Percentiles rank a stretch among this genome's conserved stretches.
These are phyloP conservation scores for Ceratocystis cacaofunesta DNA, from an alignment of 2,329 filamentous ascomycete species.

Conservation along the genomic window DNA sequence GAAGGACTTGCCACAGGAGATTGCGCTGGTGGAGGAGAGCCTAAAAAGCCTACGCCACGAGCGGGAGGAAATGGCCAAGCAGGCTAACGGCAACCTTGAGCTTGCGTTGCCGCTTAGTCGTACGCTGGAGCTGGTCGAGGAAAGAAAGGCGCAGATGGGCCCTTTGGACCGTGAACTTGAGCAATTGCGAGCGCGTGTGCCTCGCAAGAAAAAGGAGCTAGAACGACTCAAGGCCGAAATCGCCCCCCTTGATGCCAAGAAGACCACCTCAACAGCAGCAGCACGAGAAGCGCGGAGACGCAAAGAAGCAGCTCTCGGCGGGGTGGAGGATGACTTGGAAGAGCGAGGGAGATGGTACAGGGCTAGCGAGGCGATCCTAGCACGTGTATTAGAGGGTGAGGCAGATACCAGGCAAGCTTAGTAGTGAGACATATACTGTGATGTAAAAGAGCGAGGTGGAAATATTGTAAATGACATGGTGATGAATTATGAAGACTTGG, in stretches of 20 bases:
- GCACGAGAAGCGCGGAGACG: constrained; percentile 57
- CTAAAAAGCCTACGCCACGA: constrained; percentile 32
- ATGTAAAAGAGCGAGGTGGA: neutral
- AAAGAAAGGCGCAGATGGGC: constrained; percentile 35
- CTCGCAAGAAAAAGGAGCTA: constrained; percentile 50
- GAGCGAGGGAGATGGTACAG: constrained; percentile 62
- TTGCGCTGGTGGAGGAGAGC: constrained; percentile 33
- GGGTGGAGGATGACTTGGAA: constrained; percentile 56
- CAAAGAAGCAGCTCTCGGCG: constrained; percentile 47
- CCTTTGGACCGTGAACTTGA: constrained; percentile 51
- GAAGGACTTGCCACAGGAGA: constrained; percentile 36
- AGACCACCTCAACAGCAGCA: constrained; percentile 47
- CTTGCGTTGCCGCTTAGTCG: constrained; percentile 43
- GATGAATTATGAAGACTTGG: neutral
- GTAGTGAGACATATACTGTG: neutral
- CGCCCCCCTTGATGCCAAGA: constrained; percentile 50
- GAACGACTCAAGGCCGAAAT: constrained; percentile 55
- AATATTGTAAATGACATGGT: neutral
- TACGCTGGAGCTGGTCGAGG: constrained; percentile 39
- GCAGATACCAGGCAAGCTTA: neutral
- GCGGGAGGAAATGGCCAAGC: constrained; percentile 23
- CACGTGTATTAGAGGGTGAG: constrained; percentile 18
- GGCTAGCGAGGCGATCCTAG: constrained; percentile 50
- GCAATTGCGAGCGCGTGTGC: constrained; percentile 44
- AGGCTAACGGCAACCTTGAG: constrained; percentile 22